phyloP scores from a whole-genome alignment of 225 moss, liverwort and hornwort genomes.

The Physcomitrium patens region DNA sequence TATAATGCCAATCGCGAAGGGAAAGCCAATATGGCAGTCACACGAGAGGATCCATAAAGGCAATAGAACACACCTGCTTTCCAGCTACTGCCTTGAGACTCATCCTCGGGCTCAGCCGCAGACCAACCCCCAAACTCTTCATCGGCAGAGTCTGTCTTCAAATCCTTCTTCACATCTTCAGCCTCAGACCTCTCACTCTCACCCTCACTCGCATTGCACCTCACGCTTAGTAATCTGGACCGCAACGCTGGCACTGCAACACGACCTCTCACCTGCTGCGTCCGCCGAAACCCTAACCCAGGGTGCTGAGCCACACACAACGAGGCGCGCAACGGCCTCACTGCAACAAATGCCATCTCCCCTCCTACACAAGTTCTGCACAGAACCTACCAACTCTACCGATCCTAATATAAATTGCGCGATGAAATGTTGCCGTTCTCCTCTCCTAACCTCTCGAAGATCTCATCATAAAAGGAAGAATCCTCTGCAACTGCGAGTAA shows the following conservation, averaged over 20 bases:
- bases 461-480: no score
- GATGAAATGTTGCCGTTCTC: no score
- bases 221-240: constrained; percentile 13
- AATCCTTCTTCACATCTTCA: constrained; percentile 9
- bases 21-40: neutral
- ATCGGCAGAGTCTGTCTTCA: constrained; percentile 19
- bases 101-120: constrained; percentile 46
- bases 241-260: neutral
- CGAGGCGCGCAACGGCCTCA: constrained; percentile 8
- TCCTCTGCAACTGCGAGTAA: no score
- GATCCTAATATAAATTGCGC: no score
- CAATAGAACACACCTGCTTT: constrained; percentile 38
- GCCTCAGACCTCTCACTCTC: constrained; percentile 32
- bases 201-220: constrained; percentile 36
- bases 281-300: constrained; percentile 8
- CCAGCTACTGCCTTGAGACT: constrained; percentile 24
- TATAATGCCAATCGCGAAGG: neutral
- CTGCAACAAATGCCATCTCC: constrained; percentile 33
- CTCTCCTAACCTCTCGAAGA: no score
- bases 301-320: neutral
- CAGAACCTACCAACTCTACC: no score
- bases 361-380: neutral
- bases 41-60: no score
- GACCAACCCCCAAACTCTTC: constrained; percentile 24
- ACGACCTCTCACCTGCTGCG: neutral